Evolutionary conservation across 1,284 basidiomycete genomes (phyloP).

Genomic region (Ceratobasidium sp.): DNA sequence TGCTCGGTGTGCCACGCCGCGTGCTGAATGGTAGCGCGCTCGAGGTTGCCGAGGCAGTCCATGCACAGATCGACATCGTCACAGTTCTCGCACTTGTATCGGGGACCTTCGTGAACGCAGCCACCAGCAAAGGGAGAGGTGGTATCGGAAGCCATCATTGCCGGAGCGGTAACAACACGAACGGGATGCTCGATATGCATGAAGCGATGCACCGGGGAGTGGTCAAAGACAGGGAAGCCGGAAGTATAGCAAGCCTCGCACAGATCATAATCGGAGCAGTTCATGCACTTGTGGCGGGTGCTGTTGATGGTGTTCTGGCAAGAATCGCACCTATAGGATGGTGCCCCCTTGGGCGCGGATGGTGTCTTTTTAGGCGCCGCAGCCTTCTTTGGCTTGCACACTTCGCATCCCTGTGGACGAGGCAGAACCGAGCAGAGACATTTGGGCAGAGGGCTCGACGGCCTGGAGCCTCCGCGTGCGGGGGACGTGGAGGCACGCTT

Average conservation of each 20-base stretch:
- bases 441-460: conserved; percentile 6
- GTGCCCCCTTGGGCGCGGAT: neutral
- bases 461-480: neutral
- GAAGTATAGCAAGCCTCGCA: conserved; percentile 45
- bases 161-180: conserved; percentile 37
- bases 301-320: conserved; percentile 45
- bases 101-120: conserved; percentile 26
- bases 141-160: conserved; percentile 8
- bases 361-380: neutral
- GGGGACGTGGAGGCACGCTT: neutral
- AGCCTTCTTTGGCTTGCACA: conserved; percentile 38
- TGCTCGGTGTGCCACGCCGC: conserved; percentile 26
- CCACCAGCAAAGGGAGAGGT: neutral
- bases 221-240: conserved; percentile 38
- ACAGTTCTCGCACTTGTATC: conserved; percentile 40
- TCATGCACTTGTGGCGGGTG: conserved; percentile 47
- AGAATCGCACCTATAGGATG: conserved; percentile 39
- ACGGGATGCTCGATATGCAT: conserved; percentile 44
- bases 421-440: conserved; percentile 35
- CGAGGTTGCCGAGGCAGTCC: conserved; percentile 23
- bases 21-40: conserved; percentile 26
- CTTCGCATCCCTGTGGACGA: conserved; percentile 29
- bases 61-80: conserved; percentile 33
- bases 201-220: conserved; percentile 43
- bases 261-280: conserved; percentile 48